phyloP scores from a whole-genome alignment of 2,329 filamentous ascomycete genomes.

The Trichoderma citrinoviride region DNA sequence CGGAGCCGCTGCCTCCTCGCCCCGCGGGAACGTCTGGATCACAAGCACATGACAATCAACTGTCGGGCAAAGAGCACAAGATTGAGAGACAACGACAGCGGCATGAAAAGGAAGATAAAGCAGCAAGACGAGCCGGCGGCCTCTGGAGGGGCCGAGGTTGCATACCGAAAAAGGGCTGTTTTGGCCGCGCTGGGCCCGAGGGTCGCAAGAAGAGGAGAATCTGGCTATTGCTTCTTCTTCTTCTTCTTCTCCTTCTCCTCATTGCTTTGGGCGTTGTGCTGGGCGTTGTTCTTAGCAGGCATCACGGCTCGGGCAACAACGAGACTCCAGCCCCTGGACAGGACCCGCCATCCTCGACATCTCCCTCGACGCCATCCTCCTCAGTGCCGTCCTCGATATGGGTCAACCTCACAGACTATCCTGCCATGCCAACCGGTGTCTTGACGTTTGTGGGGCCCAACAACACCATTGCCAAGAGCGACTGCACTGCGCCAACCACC shows the following conservation, averaged over 20 bases:
- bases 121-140: conserved; percentile 56
- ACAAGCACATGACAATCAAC: conserved; percentile 43
- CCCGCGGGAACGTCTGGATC: conserved; percentile 46
- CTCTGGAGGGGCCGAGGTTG: conserved; percentile 66
- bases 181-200: conserved; percentile 61
- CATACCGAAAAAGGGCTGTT: conserved; percentile 56
- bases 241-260: conserved; percentile 48
- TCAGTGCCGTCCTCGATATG: conserved; percentile 49
- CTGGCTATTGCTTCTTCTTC: conserved; percentile 52
- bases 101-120: conserved; percentile 64
- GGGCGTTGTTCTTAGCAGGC: conserved; percentile 51
- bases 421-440: conserved; percentile 80
- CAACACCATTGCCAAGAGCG: conserved; percentile 59
- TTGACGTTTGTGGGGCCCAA: conserved; percentile 74
- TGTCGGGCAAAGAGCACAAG: conserved; percentile 42
- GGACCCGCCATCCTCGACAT: neutral
- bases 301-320: conserved; percentile 27
- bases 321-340: neutral
- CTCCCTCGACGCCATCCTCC: neutral
- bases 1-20: conserved; percentile 41
- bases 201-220: conserved; percentile 61
- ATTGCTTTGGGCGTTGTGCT: conserved; percentile 59
- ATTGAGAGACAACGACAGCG: conserved; percentile 53
- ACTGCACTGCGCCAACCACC: conserved; percentile 69
- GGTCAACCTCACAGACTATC: conserved; percentile 83